A percentile compares a stretch with the other conserved stretches of the same genome.
These are phyloP conservation scores for Paramarasmius palmivorus DNA, from an alignment of 1,284 basidiomycete species.

Conservation along the genomic window DNA sequence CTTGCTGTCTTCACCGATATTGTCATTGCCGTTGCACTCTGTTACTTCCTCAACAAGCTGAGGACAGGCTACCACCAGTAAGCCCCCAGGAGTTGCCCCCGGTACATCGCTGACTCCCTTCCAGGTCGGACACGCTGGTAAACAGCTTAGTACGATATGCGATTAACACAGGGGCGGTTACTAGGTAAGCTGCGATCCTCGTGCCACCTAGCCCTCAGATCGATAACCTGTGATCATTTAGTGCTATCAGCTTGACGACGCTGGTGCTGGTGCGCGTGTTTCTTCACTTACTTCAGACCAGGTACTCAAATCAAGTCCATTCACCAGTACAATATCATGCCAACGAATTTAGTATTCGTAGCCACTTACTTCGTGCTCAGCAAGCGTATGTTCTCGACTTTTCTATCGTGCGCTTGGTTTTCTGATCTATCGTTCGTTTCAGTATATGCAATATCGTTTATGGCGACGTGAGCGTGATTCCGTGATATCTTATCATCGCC, in stretches of 20 bases:
- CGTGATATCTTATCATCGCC: neutral
- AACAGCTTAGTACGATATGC: constrained; percentile 46
- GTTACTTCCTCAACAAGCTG: constrained; percentile 51
- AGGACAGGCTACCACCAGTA: constrained; percentile 46
- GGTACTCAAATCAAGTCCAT: neutral
- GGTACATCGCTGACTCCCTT: constrained; percentile 1
- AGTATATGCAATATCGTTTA: constrained; percentile 71
- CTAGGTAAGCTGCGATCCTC: constrained; percentile 42
- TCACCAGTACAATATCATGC: constrained; percentile 55
- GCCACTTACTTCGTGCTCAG: constrained; percentile 62
- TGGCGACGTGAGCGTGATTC: constrained; percentile 53
- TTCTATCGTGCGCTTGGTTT: neutral
- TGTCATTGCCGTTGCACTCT: constrained; percentile 46
- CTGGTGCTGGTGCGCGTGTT: constrained; percentile 49
- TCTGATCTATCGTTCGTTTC: neutral
- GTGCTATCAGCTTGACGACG: constrained; percentile 57
- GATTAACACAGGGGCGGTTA: constrained; percentile 60
- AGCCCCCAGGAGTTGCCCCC: constrained; percentile 16
- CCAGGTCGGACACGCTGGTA: constrained; percentile 60
- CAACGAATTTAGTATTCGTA: constrained; percentile 57
- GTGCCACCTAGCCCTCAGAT: neutral
- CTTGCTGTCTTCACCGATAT: constrained; percentile 48
- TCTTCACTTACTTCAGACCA: neutral
- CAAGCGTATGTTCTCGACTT: constrained; percentile 54
- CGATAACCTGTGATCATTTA: constrained; percentile 23